Evolutionary conservation across 257 asterid species (phyloP).

Genomic region (Solanum piurae): DNA sequence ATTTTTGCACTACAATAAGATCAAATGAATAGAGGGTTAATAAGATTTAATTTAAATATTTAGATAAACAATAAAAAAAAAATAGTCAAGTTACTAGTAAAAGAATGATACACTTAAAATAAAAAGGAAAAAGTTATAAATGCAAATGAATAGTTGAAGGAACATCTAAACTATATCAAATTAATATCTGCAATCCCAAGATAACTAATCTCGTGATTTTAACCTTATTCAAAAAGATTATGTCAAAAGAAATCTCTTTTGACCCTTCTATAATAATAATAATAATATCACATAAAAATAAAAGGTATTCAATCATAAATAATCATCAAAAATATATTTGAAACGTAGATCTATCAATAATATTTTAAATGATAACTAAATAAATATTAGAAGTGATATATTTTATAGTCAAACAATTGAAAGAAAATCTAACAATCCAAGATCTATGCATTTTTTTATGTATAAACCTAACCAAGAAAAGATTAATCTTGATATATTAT

Average conservation of each 20-base stretch:
- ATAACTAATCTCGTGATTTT: too few relatives aligned
- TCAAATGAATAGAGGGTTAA: not conserved
- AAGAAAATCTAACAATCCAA: not conserved
- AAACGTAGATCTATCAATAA: not conserved
- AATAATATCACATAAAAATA: not conserved
- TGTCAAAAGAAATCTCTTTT: not conserved
- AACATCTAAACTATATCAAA: not conserved
- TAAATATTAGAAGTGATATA: not conserved
- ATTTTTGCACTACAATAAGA: not conserved
- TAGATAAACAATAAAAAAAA: not conserved
- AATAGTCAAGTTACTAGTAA: not conserved
- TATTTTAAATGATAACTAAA: not conserved
- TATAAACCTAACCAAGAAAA: not conserved
- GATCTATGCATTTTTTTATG: not conserved
- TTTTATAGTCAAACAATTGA: not conserved
- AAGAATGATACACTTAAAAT: not conserved
- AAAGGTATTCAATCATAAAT: not conserved
- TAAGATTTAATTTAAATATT: not conserved
- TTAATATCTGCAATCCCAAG: not conserved
- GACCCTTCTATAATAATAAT: not conserved
- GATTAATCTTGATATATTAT: not conserved
- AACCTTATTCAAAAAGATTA: not conserved
- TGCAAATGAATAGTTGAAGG: not conserved
- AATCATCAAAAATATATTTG: not conserved
- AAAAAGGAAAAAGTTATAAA: not conserved